Evolutionary conservation across 108 stramenopile species (phyloP).

Genomic region (Cyclotella distinguenda): DNA sequence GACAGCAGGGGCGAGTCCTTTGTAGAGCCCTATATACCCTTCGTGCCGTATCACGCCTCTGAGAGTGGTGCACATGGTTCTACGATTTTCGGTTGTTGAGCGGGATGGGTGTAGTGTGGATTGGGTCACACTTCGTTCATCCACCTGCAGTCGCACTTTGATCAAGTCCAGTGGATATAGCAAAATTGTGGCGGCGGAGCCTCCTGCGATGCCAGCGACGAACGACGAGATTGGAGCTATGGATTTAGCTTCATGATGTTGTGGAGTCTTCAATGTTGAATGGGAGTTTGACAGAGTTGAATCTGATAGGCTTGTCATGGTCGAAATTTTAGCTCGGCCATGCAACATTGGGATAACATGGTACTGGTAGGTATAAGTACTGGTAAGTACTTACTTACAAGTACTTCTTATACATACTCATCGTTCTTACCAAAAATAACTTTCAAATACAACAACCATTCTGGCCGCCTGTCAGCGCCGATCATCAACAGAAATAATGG

Average conservation of each 20-base stretch:
- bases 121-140: slow-evolving; percentile 42
- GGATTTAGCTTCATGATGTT: neutral
- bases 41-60: slow-evolving; percentile 57
- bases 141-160: slow-evolving; percentile 92
- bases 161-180: slow-evolving; percentile 95
- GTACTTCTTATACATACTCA: no score
- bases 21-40: slow-evolving; percentile 86
- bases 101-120: neutral
- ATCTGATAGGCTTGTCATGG: neutral
- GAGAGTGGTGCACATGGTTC: slow-evolving; percentile 27
- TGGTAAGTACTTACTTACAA: no score
- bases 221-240: slow-evolving; percentile 6
- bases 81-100: slow-evolving; percentile 17
- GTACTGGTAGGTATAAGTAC: no score
- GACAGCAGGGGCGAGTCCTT: slow-evolving; percentile 89
- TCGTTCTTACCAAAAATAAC: no score
- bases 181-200: slow-evolving; percentile 67
- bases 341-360: no score
- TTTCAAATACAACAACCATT: no score
- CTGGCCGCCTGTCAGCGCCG: no score
- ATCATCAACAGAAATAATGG: neutral
- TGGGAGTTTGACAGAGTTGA: neutral
- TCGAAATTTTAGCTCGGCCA: no score
- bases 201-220: slow-evolving; percentile 75
- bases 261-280: neutral